These are phyloP conservation scores for Isabelozyma gotoi DNA, from an alignment of 805 yeast genomes.

Conservation along the genomic window DNA sequence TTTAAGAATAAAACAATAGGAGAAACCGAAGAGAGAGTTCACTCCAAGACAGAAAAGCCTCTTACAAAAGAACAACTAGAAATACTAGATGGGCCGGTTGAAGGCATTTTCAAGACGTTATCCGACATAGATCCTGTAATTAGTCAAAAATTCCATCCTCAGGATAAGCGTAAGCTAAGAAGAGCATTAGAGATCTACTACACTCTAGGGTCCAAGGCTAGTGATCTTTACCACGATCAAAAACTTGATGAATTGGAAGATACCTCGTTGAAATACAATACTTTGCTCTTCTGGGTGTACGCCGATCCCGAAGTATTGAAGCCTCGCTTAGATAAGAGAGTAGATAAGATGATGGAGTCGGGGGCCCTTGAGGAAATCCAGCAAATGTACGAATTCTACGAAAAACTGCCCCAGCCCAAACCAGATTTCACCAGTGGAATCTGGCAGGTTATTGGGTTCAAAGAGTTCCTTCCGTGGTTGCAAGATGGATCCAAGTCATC, in stretches of 20 bases:
- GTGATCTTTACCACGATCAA: constrained; percentile 70
- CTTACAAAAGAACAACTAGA: constrained; percentile 26
- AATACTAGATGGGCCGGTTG: constrained; percentile 58
- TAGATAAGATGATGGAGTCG: constrained; percentile 72
- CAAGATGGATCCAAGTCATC: constrained; percentile 16
- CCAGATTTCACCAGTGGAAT: constrained; percentile 71
- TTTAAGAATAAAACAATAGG: constrained; percentile 69
- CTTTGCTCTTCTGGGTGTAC: constrained; percentile 81
- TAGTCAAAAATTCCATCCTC: constrained; percentile 85
- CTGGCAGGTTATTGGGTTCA: constrained; percentile 94
- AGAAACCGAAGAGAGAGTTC: constrained; percentile 14
- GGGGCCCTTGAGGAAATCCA: constrained; percentile 75
- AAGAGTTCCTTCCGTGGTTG: constrained; percentile 80
- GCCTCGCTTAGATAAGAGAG: constrained; percentile 69
- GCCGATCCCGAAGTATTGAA: constrained; percentile 59
- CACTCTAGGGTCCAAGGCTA: constrained; percentile 64
- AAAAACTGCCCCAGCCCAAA: constrained; percentile 18
- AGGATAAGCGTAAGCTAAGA: constrained; percentile 74
- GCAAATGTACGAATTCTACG: constrained; percentile 51
- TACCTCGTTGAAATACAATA: constrained; percentile 54
- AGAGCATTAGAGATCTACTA: constrained; percentile 81
- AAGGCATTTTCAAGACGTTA: constrained; percentile 48
- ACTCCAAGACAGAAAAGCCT: constrained; percentile 16
- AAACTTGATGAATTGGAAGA: constrained; percentile 37
- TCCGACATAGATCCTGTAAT: constrained; percentile 64